Evolutionary conservation across 805 yeast genomes (phyloP), one percentile per base, ranked within the genome.

Genomic region (Barnettozyma vustinii): DNA sequence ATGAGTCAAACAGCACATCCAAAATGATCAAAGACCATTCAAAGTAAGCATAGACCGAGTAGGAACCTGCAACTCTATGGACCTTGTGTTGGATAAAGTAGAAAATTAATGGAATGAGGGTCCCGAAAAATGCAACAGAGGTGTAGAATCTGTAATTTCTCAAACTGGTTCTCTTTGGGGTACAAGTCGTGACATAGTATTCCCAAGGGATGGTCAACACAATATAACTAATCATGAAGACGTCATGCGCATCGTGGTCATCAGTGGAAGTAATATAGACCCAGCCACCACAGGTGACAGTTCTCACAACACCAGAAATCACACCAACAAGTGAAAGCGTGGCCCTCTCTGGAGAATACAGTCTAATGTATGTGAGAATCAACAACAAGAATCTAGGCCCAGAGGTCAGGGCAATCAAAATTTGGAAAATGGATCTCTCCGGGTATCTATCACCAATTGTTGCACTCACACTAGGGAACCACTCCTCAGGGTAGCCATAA

Each of bases 401-500:
- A 1, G 98, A 77, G 1, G 98, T 91, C 42, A 92, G 67, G 1
- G 98, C 99, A 55, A 94, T 94, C 53, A 92, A 68, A 35, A 92
- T 75, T 68, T 94, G 99, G 65, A 92, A 94, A 18, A 94, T 68
- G 1, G 96, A 87, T 56, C 99, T 74, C 68, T 94, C 99, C 0
- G 99, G 99, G 64, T 90, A 94, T 52, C 97, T 69, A 64, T 94
- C 99, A 41, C 99, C 99, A 62, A 94, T 94, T 1, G 99, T 80
- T 1, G 99, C 98, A 35, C 96, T 85, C 2, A 94, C 99, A 60
- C 95, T 84, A 2, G 99, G 99, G 63, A 94, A 92, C 98, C 99
- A 94, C 66, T 94, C 99, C 51, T 91, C 94, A 2, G 99, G 99
- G 63, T 89, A 94, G 1, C 96, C 95, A 62, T 73, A 91, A 54